Percentiles rank a stretch among this genome's conserved stretches.
These are phyloP conservation scores for Halenospora varia DNA, from an alignment of 495 filamentous ascomycete genomes.

Conservation along the genomic window DNA sequence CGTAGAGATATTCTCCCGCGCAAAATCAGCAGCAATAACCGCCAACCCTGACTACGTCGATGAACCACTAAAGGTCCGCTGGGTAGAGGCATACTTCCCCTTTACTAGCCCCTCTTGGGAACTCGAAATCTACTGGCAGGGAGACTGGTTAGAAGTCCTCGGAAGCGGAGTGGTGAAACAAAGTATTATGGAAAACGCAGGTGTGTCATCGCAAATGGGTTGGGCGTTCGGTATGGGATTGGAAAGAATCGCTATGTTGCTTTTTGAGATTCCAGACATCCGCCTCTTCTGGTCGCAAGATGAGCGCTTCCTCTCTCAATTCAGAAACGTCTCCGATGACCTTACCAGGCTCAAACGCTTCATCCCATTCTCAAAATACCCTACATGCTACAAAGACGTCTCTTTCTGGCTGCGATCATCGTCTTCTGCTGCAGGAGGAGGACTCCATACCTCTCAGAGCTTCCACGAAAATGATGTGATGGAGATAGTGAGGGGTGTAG, in stretches of 20 bases:
- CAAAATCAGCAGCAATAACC: conserved; percentile 58
- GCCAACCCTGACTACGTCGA: conserved; percentile 42
- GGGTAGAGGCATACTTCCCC: conserved; percentile 96
- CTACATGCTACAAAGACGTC: conserved; percentile 83
- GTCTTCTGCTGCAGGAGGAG: conserved; percentile 49
- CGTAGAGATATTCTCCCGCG: conserved; percentile 80
- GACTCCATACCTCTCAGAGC: conserved; percentile 30
- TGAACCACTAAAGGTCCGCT: conserved; percentile 73
- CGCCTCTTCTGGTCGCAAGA: conserved; percentile 96
- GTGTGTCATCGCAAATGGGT: conserved; percentile 69
- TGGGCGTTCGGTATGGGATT: conserved; percentile 97
- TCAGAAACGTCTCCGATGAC: conserved; percentile 51
- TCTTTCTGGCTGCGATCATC: conserved; percentile 80
- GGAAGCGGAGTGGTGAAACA: conserved; percentile 92
- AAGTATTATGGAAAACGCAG: conserved; percentile 69
- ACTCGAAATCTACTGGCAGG: conserved; percentile 91
- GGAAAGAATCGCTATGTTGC: conserved; percentile 92
- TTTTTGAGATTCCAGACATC: conserved; percentile 94
- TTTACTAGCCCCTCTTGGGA: conserved; percentile 96
- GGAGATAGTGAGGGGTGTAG: conserved; percentile 81
- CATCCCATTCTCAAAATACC: conserved; percentile 83
- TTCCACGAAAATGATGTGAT: conserved; percentile 97
- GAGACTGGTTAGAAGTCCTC: conserved; percentile 90
- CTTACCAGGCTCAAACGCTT: conserved; percentile 56
- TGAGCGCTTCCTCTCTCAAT: conserved; percentile 76